These are phyloP conservation scores for Globisporangium nagaii DNA, from an alignment of 352 stramenopile genomes.

Conservation along the genomic window DNA sequence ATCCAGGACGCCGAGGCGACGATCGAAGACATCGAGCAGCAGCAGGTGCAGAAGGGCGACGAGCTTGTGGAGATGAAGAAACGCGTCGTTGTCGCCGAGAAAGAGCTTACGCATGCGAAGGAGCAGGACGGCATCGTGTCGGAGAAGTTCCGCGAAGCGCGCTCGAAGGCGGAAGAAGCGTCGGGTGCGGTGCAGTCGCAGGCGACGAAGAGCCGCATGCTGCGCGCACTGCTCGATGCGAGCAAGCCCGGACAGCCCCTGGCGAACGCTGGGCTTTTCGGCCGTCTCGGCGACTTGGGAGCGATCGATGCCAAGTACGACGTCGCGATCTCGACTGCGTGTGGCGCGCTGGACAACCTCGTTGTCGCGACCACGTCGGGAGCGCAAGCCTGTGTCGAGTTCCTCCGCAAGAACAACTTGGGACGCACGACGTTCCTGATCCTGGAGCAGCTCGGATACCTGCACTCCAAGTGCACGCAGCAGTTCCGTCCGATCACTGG, in stretches of 20 bases:
- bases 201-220: constrained; percentile 63
- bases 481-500: constrained; percentile 46
- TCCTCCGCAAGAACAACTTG: constrained; percentile 92
- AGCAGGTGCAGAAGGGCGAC: constrained; percentile 45
- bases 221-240: constrained; percentile 91
- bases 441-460: constrained; percentile 94
- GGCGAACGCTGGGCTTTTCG: constrained; percentile 89
- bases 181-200: constrained; percentile 61
- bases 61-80: constrained; percentile 68
- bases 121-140: constrained; percentile 39
- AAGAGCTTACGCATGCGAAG: constrained; percentile 67
- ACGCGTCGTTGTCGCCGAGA: constrained; percentile 72
- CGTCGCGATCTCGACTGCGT: constrained; percentile 97
- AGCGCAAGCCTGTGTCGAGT: constrained; percentile 94
- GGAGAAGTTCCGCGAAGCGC: constrained; percentile 59
- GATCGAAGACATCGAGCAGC: constrained; percentile 54
- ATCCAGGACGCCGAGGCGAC: constrained; percentile 53
- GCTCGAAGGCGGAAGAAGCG: constrained; percentile 74
- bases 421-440: constrained; percentile 97
- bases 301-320: constrained; percentile 96
- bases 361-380: constrained; percentile 96
- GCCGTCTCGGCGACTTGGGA: constrained; percentile 96
- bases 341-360: constrained; percentile 94
- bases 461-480: constrained; percentile 65
- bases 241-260: constrained; percentile 88